Percentiles rank a stretch among this genome's conserved stretches.
Conservation (phyloP, 2,329 filamentous ascomycete species). For the Cladosporium halotolerans region DNA sequence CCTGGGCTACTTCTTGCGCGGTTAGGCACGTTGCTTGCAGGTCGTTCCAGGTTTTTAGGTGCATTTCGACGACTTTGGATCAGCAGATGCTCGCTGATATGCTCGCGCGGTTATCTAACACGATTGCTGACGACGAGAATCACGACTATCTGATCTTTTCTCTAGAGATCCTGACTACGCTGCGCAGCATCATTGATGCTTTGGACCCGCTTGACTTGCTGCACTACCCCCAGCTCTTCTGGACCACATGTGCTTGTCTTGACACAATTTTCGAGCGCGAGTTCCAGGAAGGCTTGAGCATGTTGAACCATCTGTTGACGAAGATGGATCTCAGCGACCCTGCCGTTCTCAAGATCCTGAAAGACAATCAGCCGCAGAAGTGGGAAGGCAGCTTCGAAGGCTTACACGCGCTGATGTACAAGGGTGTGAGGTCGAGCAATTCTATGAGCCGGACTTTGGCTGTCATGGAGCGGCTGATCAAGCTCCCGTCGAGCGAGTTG, state of each 20-base stretch:
- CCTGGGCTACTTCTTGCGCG: constrained; percentile 94
- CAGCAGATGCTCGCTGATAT: constrained; percentile 95
- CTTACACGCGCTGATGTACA: constrained; percentile 78
- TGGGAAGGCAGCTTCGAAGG: constrained; percentile 91
- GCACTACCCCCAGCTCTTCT: constrained; percentile 92
- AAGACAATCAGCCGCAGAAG: constrained; percentile 71
- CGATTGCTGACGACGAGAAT: constrained; percentile 85
- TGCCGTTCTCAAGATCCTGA: constrained; percentile 61
- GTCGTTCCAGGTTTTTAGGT: constrained; percentile 95
- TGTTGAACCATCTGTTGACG: constrained; percentile 79
- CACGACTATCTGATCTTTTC: constrained; percentile 92
- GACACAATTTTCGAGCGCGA: constrained; percentile 96
- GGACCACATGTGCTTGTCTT: constrained; percentile 93
- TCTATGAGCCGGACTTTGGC: constrained; percentile 73
- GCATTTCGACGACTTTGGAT: constrained; percentile 83
- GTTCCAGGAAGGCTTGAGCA: constrained; percentile 83
- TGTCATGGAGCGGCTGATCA: constrained; percentile 71
- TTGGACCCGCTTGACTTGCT: constrained; percentile 72
- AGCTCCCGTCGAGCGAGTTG: constrained; percentile 70
- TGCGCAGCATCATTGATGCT: constrained; percentile 85
- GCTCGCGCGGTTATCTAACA: constrained; percentile 90
- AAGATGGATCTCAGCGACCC: constrained; percentile 75
- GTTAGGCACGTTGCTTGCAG: constrained; percentile 91
- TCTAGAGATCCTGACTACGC: constrained; percentile 91
- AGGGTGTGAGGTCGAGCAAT: constrained; percentile 79